Base-by-base conservation (phyloP, 2,329 filamentous ascomycete species). In the Phoma sp. region DNA sequence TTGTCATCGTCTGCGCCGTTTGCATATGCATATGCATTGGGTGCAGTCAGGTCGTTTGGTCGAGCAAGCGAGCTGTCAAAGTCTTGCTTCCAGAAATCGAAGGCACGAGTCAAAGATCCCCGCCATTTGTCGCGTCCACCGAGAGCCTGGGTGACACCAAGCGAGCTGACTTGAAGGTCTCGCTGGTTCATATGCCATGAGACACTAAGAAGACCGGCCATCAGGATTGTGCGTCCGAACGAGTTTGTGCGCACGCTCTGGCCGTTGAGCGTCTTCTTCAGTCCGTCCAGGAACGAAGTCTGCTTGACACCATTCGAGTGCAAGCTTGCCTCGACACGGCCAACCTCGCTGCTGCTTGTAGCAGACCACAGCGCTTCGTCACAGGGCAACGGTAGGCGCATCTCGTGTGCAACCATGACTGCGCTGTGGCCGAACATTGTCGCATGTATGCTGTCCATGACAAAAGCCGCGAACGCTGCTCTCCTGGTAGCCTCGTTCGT, bases 371-470 rank as follows among this genome's bases (percentile, higher is more conserved):
- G 79, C 4, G 89, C 86, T 72, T 98, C 95, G 63, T 98, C 93
- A 70, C 94, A 98, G 0, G 95, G 95, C 38, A 99, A 77, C 0
- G 92, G 91, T 8, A 98, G 82, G 44, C 92, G 87, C 85, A 99
- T 91, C 75, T 98, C 95, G 68, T 98, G 93, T 2, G 93, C 92
- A 7, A 96, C 92, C 94, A 98, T 97, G 38, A 96, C 92, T 0
- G 92, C 94, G 3, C 93, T 95, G 75, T 98, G 95, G 0, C 94
- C 95, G 75, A 98, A 98, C 90, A 99, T 97, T 25, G 92, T 96
- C 1, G 93, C 92, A 74, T 99, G 95, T 1, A 93, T 96, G 4
- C 93, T 96, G 74, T 99, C 95, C 62, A 98, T 88, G 38, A 97
- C 87, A 71, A 98, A 98, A 0, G 95, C 95, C 0, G 91, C 92